Evolutionary conservation across 2,329 filamentous ascomycete species (phyloP).

Genomic region (Colletotrichum phormii): DNA sequence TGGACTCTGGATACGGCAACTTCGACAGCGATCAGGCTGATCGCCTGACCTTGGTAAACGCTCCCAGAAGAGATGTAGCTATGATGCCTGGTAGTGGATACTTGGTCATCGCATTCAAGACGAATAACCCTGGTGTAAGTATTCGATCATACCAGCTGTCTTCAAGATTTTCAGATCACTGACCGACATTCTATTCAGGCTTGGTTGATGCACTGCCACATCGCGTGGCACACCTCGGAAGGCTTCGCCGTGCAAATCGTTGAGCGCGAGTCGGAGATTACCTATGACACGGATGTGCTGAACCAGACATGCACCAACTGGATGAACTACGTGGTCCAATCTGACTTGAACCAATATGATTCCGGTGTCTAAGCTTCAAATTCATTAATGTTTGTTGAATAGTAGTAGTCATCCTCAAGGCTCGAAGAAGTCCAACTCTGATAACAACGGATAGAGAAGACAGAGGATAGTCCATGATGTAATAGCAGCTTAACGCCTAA

Average conservation of each 20-base stretch:
- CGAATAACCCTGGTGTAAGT: constrained; percentile 57
- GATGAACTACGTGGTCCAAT: too few species aligned
- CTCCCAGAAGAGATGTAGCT: constrained; percentile 64
- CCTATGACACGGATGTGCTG: constrained; percentile 19
- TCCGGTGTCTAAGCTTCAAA: too few species aligned
- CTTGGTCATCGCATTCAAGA: constrained; percentile 61
- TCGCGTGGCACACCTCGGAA: constrained; percentile 55
- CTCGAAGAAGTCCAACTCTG: too few species aligned
- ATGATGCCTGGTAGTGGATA: constrained; percentile 57
- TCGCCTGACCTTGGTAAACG: constrained; percentile 49
- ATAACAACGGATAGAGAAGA: too few species aligned
- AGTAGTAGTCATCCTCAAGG: too few species aligned
- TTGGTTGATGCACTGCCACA: constrained; percentile 64
- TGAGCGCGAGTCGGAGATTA: constrained; percentile 39
- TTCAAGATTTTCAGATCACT: too few species aligned
- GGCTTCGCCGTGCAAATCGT: constrained; percentile 42
- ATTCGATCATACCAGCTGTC: too few species aligned
- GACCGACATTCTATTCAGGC: constrained; percentile 25
- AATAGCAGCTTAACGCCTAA: too few species aligned
- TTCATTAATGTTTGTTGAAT: too few species aligned
- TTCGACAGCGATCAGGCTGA: constrained; percentile 25
- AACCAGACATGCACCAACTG: too few species aligned
- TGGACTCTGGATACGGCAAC: constrained; percentile 37
- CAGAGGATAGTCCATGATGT: too few species aligned
- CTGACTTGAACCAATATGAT: too few species aligned